A percentile compares a stretch with the other conserved stretches of the same genome.
Conservation (phyloP, 169 alveolate genomes). For the Plasmodium billcollinsi region DNA sequence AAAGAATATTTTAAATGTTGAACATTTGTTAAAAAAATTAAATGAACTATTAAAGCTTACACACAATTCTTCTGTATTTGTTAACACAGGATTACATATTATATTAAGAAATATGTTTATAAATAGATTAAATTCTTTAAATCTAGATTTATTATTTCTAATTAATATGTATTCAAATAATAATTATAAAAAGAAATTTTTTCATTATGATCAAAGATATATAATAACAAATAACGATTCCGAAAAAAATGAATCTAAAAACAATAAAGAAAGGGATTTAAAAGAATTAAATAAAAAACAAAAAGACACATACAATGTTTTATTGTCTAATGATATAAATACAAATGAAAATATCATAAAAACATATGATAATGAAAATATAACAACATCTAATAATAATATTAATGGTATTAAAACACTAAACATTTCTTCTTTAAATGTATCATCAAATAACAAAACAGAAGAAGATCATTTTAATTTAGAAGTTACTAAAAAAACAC, state of each 20-base stretch:
- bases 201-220: conserved; percentile 36
- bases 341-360: neutral
- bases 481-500: conserved; percentile 34
- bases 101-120: conserved; percentile 50
- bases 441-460: conserved; percentile 1
- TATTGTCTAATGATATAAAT: neutral
- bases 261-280: neutral
- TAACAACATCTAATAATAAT: neutral
- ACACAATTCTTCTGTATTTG: conserved; percentile 12
- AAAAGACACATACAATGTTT: neutral
- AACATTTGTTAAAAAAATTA: conserved; percentile 35
- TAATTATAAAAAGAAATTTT: conserved; percentile 57
- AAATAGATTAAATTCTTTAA: conserved; percentile 46
- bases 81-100: conserved; percentile 51
- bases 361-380: neutral
- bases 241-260: neutral
- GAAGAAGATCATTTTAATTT: conserved; percentile 14
- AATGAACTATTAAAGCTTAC: conserved; percentile 35
- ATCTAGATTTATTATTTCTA: conserved; percentile 56
- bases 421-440: conserved; percentile 11
- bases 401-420: neutral
- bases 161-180: conserved; percentile 66
- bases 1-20: conserved; percentile 33
- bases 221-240: neutral
- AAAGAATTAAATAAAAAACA: neutral